phyloP scores from a whole-genome alignment of 2,329 filamentous ascomycete species.

The Cytospora leucostoma region DNA sequence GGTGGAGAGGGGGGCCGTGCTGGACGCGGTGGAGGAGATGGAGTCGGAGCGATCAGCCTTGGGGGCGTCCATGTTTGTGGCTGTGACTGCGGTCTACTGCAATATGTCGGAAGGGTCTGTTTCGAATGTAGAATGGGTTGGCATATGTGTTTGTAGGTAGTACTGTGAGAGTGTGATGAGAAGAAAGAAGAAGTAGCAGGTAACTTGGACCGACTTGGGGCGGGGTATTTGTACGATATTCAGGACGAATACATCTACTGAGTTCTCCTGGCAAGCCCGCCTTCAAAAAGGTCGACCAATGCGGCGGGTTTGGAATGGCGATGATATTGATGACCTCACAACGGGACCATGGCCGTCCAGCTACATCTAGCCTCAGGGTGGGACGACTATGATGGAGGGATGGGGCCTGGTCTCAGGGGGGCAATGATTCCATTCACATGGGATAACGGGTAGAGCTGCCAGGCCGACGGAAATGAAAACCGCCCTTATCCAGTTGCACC shows the following conservation, averaged over 20 bases:
- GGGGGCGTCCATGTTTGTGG: conserved; percentile 11
- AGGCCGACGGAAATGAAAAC: too few relatives aligned
- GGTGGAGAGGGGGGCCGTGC: conserved; percentile 29
- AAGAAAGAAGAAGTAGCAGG: not conserved
- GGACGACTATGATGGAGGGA: conserved; percentile 15
- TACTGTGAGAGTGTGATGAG: not conserved
- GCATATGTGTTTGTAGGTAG: not conserved
- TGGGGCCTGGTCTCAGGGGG: conserved; percentile 11
- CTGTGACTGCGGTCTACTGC: not conserved
- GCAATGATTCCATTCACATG: conserved; percentile 6
- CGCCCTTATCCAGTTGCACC: too few relatives aligned
- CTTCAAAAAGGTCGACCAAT: conserved; percentile 1
- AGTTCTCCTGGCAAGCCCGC: too few relatives aligned
- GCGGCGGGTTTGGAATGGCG: not conserved
- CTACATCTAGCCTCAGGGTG: conserved; percentile 9
- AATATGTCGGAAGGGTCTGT: not conserved
- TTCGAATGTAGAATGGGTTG: not conserved
- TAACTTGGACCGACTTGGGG: not conserved
- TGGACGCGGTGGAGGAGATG: conserved; percentile 19
- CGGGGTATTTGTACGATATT: conserved; percentile 16
- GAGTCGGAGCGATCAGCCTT: conserved; percentile 25
- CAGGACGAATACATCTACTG: not conserved
- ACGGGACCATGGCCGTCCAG: conserved; percentile 3
- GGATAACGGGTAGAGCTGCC: not conserved
- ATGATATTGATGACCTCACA: conserved; percentile 10